Conservation (phyloP, 768 basidiomycete species). For the Tulasnella sp. region DNA sequence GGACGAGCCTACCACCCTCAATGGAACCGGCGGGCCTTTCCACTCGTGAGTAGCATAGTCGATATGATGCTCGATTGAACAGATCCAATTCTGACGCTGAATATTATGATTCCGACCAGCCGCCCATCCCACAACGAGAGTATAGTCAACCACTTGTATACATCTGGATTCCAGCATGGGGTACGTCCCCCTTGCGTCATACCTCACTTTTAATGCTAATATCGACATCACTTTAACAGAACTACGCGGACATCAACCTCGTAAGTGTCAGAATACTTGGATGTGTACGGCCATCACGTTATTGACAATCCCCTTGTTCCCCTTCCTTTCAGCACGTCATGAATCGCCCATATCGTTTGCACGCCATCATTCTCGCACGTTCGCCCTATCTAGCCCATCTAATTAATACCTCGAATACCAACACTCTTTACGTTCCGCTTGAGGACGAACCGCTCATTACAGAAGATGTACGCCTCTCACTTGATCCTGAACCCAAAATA, state of each 20-base stretch:
- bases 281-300: not conserved
- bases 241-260: constrained; percentile 72
- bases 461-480: constrained; percentile 73
- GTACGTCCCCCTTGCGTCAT: constrained; percentile 37
- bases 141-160: constrained; percentile 68
- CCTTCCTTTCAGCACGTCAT: constrained; percentile 13
- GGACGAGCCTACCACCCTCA: constrained; percentile 42
- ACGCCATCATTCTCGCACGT: constrained; percentile 77
- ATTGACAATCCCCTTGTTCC: not conserved
- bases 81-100: not conserved
- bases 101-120: constrained; percentile 15
- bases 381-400: constrained; percentile 82
- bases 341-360: constrained; percentile 46
- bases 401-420: constrained; percentile 64
- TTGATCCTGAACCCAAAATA: constrained; percentile 15
- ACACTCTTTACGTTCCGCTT: constrained; percentile 61
- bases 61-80: not conserved
- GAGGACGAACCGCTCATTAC: constrained; percentile 75
- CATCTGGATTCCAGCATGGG: constrained; percentile 70
- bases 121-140: constrained; percentile 57
- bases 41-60: not conserved
- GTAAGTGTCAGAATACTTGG: constrained; percentile 29
- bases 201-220: constrained; percentile 8
- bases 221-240: constrained; percentile 33
- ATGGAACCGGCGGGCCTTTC: constrained; percentile 4